phyloP scores from a whole-genome alignment of 495 filamentous ascomycete species.

The Talaromyces trachyspermus region DNA sequence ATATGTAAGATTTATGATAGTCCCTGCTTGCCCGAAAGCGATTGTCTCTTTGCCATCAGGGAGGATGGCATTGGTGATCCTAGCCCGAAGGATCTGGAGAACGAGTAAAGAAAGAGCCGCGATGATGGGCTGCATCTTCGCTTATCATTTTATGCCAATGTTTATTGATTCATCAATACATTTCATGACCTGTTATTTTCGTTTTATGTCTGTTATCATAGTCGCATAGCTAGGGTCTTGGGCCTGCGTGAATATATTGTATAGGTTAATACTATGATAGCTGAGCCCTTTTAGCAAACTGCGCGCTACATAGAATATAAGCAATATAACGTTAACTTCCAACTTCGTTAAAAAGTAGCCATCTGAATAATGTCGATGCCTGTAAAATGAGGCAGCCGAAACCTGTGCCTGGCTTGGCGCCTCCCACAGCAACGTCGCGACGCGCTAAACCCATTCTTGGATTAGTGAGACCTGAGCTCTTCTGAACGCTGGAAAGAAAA shows the following conservation, averaged over 20 bases:
- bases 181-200: neutral
- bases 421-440: neutral
- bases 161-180: no score
- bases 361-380: neutral
- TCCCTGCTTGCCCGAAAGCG: conserved; percentile 91
- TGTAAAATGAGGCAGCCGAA: no score
- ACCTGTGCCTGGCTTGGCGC: conserved; percentile 4
- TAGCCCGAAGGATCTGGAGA: conserved; percentile 90
- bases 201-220: neutral
- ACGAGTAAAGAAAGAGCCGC: conserved; percentile 45
- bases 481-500: neutral
- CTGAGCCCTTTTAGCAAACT: no score
- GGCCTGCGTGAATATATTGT: neutral
- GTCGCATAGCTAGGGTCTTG: conserved; percentile 1
- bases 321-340: no score
- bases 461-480: conserved; percentile 3
- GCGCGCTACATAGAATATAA: no score
- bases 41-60: conserved; percentile 93
- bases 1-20: conserved; percentile 99
- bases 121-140: neutral
- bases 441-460: neutral
- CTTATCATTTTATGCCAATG: no score
- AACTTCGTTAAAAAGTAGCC: no score
- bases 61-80: conserved; percentile 97
- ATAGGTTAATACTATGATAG: no score